A percentile compares a stretch with the other conserved stretches of the same genome.
Evolutionary conservation across 1,284 basidiomycete genomes (phyloP).

Genomic region (Bjerkandera adusta): DNA sequence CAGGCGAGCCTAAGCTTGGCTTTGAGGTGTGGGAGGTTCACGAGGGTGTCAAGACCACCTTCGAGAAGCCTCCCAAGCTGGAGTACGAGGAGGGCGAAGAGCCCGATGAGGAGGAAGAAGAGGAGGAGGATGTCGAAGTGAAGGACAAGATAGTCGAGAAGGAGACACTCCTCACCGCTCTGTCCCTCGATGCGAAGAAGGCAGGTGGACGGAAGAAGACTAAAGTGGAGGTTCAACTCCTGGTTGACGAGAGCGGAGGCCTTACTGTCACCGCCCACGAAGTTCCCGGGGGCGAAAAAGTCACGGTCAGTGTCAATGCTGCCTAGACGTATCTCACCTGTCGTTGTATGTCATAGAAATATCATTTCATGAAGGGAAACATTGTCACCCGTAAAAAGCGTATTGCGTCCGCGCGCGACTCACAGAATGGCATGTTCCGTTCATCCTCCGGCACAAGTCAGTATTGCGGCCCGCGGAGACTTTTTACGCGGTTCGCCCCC

Average conservation of each 20-base stretch:
- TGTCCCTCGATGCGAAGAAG: conserved; percentile 50
- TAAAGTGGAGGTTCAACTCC: conserved; percentile 62
- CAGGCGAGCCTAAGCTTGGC: conserved; percentile 50
- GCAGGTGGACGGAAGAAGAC: conserved; percentile 50
- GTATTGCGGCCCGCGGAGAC: too few relatives aligned
- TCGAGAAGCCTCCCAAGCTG: conserved; percentile 48
- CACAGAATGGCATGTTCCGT: too few relatives aligned
- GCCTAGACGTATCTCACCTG: not conserved
- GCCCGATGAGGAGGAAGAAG: conserved; percentile 58
- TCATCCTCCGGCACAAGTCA: too few relatives aligned
- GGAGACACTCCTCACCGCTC: conserved; percentile 54
- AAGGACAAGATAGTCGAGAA: conserved; percentile 70
- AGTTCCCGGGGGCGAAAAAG: conserved; percentile 33
- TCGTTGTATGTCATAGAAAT: too few relatives aligned
- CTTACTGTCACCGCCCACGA: conserved; percentile 50
- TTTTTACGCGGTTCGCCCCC: too few relatives aligned
- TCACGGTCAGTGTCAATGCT: conserved; percentile 23
- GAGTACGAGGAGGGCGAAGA: conserved; percentile 53
- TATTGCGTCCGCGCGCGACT: too few relatives aligned
- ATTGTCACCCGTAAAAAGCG: too few relatives aligned
- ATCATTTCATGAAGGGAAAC: too few relatives aligned
- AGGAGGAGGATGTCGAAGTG: conserved; percentile 48
- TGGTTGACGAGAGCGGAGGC: conserved; percentile 52
- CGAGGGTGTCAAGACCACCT: conserved; percentile 78
- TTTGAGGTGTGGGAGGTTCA: conserved; percentile 90